Evolutionary conservation across 2,329 filamentous ascomycete species (phyloP), one percentile per base, ranked within the genome.

Genomic region (Penicillium sclerotigenum): DNA sequence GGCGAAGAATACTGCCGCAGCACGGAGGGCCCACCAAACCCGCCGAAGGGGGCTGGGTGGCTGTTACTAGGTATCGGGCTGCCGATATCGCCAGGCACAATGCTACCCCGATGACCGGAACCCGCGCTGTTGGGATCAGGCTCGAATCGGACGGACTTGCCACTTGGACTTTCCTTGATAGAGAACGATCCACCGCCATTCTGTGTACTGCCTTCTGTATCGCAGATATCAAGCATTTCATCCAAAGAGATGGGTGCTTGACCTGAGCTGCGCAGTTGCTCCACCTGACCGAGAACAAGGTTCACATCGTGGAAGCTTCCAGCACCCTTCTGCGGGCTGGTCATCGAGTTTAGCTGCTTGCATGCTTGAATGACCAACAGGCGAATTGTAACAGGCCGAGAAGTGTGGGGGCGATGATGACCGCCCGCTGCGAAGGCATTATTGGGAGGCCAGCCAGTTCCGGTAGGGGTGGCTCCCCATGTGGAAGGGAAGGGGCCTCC

Each of bases 141-240:
- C 54, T 87, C 79, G 58, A 79, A 80, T 59, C 75, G 79, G 66
- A 80, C 73, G 37, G 73, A 73, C 43, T 71, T 69, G 28, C 71
- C 72, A 28, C 66, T 64, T 29, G 73, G 77, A 47, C 84, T 82
- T 37, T 81, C 79, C 58, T 81, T 83, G 60, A 89, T 81, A 33
- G 89, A 85, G 68, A 99, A 95, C 26, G 83, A 87, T n/a, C 94
- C 94, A 42, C 93, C 93, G 43, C 94, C 94, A 66, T 97, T 97
- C 57, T 87, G 85, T 2, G 79, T 71, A 66, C 88, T 95, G 55
- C 94, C 94, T 71, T 96, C 90, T 0, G 93, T 96, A 66, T 97
- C 93, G 71, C 90, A 94, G 56, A 95, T 87, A 55, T 89, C 86
- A 37, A 93, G 80, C 65, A 97, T 81, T 66, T 97, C 92, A 26